Evolutionary conservation across 148 eudicot genomes (phyloP).

Genomic region (Rheum nobile): DNA sequence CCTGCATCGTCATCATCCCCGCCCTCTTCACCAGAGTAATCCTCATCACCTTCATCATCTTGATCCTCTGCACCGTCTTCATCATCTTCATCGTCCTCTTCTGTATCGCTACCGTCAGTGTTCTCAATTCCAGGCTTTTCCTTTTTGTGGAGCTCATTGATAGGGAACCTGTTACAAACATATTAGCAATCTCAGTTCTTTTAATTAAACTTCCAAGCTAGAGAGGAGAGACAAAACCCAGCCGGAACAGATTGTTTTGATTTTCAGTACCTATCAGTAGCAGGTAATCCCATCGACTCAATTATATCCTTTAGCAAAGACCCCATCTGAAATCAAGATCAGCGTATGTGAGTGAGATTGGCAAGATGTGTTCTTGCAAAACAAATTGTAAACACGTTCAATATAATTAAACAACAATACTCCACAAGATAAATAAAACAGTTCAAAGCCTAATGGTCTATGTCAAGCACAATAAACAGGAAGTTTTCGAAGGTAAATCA

Average conservation of each 20-base stretch:
- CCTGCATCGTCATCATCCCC: constrained; percentile 6
- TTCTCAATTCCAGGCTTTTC: constrained; percentile 8
- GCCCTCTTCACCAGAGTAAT: constrained; percentile 10
- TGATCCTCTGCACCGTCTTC: constrained; percentile 5
- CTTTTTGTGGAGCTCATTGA: constrained; percentile 6
- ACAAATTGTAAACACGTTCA: neutral
- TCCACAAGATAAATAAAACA: neutral
- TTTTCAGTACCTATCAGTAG: constrained; percentile 4
- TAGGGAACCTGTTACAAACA: constrained; percentile 6
- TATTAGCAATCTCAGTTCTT: neutral
- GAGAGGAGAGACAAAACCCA: neutral
- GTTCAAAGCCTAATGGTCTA: neutral
- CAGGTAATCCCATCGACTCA: neutral
- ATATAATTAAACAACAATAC: neutral
- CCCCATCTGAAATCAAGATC: constrained; percentile 3
- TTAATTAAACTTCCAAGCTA: neutral
- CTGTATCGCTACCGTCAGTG: constrained; percentile 7
- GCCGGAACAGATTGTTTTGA: neutral
- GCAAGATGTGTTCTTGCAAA: neutral
- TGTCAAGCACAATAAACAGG: neutral
- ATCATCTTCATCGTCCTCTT: constrained; percentile 6
- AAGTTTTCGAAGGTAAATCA: neutral
- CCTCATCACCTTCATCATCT: constrained; percentile 11
- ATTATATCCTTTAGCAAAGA: constrained; percentile 8
- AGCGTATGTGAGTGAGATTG: neutral